These are phyloP conservation scores for Rhodosporidiobolus sp. DNA, from an alignment of 768 basidiomycete species.

Conservation along the genomic window DNA sequence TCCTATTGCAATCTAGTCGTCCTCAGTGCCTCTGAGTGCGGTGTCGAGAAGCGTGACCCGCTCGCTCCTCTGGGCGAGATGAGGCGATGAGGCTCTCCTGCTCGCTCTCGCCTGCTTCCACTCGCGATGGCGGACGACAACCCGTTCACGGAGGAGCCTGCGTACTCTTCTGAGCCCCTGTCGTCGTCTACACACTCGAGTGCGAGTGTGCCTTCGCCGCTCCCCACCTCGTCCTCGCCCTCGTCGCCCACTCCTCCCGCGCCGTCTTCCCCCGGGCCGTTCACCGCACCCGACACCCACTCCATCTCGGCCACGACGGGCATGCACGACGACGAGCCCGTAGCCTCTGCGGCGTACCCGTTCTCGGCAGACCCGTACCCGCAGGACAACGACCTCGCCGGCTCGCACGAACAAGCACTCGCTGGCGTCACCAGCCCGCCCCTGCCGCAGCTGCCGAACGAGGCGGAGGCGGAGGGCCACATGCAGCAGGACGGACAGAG, in stretches of 20 bases:
- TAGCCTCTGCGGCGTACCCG: conserved; percentile 14
- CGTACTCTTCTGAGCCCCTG: neutral
- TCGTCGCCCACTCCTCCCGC: neutral
- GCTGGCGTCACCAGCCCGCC: conserved; percentile 11
- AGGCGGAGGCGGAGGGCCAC: neutral
- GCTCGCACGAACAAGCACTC: neutral
- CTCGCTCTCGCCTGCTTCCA: neutral
- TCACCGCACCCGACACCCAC: neutral
- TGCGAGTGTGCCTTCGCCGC: neutral
- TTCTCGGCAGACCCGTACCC: conserved; percentile 32
- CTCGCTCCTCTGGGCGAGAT: neutral
- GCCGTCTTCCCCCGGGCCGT: neutral
- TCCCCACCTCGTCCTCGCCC: neutral
- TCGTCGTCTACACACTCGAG: conserved; percentile 2
- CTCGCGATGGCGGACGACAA: neutral
- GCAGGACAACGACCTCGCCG: neutral
- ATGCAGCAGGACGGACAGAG: neutral
- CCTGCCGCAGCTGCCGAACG: conserved; percentile 6
- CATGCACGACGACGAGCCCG: neutral
- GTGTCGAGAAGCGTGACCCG: neutral
- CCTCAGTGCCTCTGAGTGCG: neutral
- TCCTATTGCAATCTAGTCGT: neutral
- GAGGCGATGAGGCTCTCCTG: too few species aligned
- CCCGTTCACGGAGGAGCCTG: neutral
- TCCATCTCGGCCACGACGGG: too few species aligned